A percentile compares a stretch with the other conserved stretches of the same genome.
These are phyloP conservation scores for Euphorbia pulcherrima DNA, from an alignment of 345 rosid species.

Conservation along the genomic window DNA sequence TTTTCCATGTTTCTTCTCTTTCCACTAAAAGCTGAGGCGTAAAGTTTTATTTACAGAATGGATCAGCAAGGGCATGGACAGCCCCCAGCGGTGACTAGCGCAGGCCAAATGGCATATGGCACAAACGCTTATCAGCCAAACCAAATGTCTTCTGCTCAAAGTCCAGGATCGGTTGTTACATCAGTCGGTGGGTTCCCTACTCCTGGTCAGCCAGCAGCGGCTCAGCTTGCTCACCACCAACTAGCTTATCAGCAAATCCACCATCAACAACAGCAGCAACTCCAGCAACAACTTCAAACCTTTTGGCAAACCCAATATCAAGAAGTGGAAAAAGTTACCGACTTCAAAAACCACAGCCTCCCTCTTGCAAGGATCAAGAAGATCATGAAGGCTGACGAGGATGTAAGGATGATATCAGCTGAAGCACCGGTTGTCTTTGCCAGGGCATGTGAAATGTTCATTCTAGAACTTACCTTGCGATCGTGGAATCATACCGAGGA, in stretches of 20 bases:
- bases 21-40: conserved; percentile 7
- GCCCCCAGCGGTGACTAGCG: conserved; percentile 43
- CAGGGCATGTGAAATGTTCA: conserved; percentile 97
- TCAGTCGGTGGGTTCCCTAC: conserved; percentile 44
- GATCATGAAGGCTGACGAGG: conserved; percentile 99
- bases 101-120: conserved; percentile 50
- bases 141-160: conserved; percentile 46
- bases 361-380: conserved; percentile 95
- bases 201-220: conserved; percentile 45
- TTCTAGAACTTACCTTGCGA: conserved; percentile 77
- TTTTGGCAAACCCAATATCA: conserved; percentile 85
- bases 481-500: conserved; percentile 98
- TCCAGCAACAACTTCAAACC: conserved; percentile 76
- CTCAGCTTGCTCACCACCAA: conserved; percentile 60
- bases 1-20: conserved; percentile 11
- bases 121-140: conserved; percentile 56
- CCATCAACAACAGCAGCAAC: conserved; percentile 91
- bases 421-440: conserved; percentile 96
- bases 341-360: conserved; percentile 92
- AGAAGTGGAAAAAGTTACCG: conserved; percentile 72
- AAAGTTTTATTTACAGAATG: conserved; percentile 39
- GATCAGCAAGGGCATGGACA: conserved; percentile 79
- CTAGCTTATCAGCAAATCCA: conserved; percentile 81
- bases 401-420: conserved; percentile 95
- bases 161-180: conserved; percentile 35